Base-by-base conservation (phyloP, 805 yeast species). In the Kregervanrija delftensis region DNA sequence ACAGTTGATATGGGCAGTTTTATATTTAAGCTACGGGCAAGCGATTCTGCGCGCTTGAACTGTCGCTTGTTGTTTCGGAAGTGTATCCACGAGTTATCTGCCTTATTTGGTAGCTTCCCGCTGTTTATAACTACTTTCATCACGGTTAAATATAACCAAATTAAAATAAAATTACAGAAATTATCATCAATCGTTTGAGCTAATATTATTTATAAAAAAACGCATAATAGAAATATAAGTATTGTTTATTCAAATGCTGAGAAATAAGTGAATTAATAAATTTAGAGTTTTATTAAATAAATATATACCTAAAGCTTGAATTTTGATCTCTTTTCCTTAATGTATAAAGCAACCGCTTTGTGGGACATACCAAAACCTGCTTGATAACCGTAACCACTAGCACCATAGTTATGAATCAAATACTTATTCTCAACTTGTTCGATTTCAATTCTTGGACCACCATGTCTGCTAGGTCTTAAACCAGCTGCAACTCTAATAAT, bases 351-450 rank as follows among this genome's bases (percentile, higher is more conserved):
- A 3, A 76, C 78, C 8, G 80, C 83, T 46, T 62, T 61, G 39
- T 61, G 56, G 1, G 76, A 73, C 79, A 79, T 79, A 1, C 84
- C 85, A 13, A 71, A 66, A 2, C 86, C 86, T 1, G 83, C 76
- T 60, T 79, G 85, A 58, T 77, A 80, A 3, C 85, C 85, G 49
- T 78, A 76, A 0, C 85, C 86, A 46, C 77, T 63, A 11, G 83
- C 80, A 37, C 93, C 93, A 54, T 83, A 82, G 60, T 83, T 80
- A 57, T 86, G 95, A 16, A 86, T 68, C 13, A 82, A 56, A 1
- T 69, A 45, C 43, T 67, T 65, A 2, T 72, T 76, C 16, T 64
- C 66, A 11, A 65, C 63, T 4, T 44, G 47, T 52, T 81, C 84
- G 37, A 62, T 59, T 57, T 83, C 93, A 37, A 86, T 75, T 42